Base-by-base conservation (phyloP, 306 rosid species). In the Cucurbita maxima region DNA sequence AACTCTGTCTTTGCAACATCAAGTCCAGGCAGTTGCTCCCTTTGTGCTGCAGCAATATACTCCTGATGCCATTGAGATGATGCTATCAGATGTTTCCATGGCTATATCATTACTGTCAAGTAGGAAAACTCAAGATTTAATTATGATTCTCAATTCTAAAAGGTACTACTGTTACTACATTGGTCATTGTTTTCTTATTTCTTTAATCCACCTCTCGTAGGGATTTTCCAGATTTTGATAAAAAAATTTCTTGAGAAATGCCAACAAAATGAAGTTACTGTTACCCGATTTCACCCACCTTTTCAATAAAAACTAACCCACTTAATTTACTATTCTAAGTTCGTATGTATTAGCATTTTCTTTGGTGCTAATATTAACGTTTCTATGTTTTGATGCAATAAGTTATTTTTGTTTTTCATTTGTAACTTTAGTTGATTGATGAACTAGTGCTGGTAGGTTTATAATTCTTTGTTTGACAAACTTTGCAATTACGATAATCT, bases 131-230 rank as follows among this genome's bases (percentile, higher is more conserved):
- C 82, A 88, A 79, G 98, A 90, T 80, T 80, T 92, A 84, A 83
- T 92, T 61, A 87, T 92, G 98, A 90, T 92, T 84, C 96, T 92
- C 74, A 90, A 92, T 89, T 92, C 96, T 63, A 90, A 87, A 84
- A 88, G 96, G 98, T 92, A 74, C 38, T 64, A 43, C 16, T 8
- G 22, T 52, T 58, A 69, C 38, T 38, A 6, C 13, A 34, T n/a
- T 34, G n/a, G 36, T 73, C 15, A 40, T 5, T 73, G 5, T 38
- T 10, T 73, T 43, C 38, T 30, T 55, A 34, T 72, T 50, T 30
- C 34, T 8, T 52, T 7, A 71, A 52, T 15, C 7, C 43, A 69
- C 37, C 7, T 69, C 9, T 48, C 5, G n/a, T 71, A 51, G 56
- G n/a, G 30, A 50, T 13, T 30, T 70, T 71, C 25, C 40, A 43